Percentiles rank a stretch among this genome's conserved stretches.
Conservation (phyloP, 257 asterid genomes). For the Capsicum rhomboideum region DNA sequence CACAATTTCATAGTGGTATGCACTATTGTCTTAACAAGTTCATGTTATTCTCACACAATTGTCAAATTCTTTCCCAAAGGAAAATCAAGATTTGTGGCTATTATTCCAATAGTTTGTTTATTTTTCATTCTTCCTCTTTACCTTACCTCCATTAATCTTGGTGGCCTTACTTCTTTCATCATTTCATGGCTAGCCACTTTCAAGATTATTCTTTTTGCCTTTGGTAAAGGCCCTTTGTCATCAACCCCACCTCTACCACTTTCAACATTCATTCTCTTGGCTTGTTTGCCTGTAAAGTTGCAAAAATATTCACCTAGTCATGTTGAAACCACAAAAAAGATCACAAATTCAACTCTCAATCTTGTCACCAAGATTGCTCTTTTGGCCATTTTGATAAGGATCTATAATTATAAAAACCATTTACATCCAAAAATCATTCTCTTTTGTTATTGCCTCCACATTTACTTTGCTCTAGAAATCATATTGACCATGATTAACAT, state of each 20-base stretch:
- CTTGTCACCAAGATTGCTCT: slow-evolving; percentile 14
- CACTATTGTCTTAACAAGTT: slow-evolving; percentile 21
- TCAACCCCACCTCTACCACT: slow-evolving; percentile 15
- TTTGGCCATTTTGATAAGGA: background rate
- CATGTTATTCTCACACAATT: slow-evolving; percentile 30
- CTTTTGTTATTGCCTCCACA: background rate
- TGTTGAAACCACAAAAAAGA: background rate
- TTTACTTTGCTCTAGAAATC: slow-evolving; percentile 6
- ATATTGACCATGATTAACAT: background rate
- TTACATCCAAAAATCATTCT: slow-evolving; percentile 9
- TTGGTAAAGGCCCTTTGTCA: slow-evolving; percentile 32
- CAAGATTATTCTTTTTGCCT: slow-evolving; percentile 44
- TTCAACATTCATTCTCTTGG: slow-evolving; percentile 31
- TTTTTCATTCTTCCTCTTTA: slow-evolving; percentile 27
- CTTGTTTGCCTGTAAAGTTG: slow-evolving; percentile 42
- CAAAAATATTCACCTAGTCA: background rate
- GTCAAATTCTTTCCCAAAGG: slow-evolving; percentile 20
- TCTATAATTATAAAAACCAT: no score
- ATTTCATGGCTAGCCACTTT: slow-evolving; percentile 43
- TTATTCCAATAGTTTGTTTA: slow-evolving; percentile 30
- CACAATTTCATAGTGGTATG: slow-evolving; percentile 34
- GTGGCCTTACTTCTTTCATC: slow-evolving; percentile 29
- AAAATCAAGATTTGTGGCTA: slow-evolving; percentile 10
- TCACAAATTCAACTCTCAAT: slow-evolving; percentile 6
- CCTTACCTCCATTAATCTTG: slow-evolving; percentile 32